phyloP scores from a whole-genome alignment of 345 rosid species.

The Camelina sativa region DNA sequence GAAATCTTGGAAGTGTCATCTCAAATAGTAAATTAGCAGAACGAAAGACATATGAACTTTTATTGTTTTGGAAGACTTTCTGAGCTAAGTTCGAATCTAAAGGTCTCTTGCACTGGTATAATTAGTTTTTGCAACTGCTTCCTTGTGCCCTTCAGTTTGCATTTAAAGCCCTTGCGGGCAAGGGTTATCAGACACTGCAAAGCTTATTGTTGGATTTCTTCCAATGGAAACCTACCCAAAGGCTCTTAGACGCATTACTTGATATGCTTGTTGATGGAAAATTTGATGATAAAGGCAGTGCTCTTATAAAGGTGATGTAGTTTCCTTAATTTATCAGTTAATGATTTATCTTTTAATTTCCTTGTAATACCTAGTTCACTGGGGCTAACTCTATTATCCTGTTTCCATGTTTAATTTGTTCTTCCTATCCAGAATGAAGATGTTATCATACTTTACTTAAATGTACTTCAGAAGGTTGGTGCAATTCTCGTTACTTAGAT shows the following conservation, averaged over 20 bases:
- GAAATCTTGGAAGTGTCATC: constrained; percentile 15
- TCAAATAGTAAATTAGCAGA: constrained; percentile 18
- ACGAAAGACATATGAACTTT: constrained; percentile 2
- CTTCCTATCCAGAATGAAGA: constrained; percentile 83
- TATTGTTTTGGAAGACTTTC: constrained; percentile 3
- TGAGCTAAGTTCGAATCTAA: constrained; percentile 18
- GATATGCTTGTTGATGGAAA: constrained; percentile 99
- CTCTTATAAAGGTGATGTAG: constrained; percentile 68
- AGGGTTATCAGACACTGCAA: constrained; percentile 88
- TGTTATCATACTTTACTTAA: constrained; percentile 83
- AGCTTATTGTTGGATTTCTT: constrained; percentile 88
- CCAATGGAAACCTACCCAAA: constrained; percentile 80
- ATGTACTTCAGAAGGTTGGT: constrained; percentile 95
- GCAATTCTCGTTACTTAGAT: constrained; percentile 30
- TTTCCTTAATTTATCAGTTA: constrained; percentile 21
- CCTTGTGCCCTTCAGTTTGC: constrained; percentile 59
- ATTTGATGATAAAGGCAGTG: constrained; percentile 69
- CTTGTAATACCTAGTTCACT: constrained; percentile 33
- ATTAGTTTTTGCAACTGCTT: constrained; percentile 22
- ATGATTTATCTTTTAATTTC: neutral
- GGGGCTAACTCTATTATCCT: constrained; percentile 35
- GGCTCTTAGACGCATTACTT: constrained; percentile 79
- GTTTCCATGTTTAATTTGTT: constrained; percentile 25
- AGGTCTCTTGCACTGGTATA: constrained; percentile 21
- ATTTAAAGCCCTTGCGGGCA: constrained; percentile 90